Conservation (phyloP, 108 stramenopile species). For the Thalassiosira profunda region DNA sequence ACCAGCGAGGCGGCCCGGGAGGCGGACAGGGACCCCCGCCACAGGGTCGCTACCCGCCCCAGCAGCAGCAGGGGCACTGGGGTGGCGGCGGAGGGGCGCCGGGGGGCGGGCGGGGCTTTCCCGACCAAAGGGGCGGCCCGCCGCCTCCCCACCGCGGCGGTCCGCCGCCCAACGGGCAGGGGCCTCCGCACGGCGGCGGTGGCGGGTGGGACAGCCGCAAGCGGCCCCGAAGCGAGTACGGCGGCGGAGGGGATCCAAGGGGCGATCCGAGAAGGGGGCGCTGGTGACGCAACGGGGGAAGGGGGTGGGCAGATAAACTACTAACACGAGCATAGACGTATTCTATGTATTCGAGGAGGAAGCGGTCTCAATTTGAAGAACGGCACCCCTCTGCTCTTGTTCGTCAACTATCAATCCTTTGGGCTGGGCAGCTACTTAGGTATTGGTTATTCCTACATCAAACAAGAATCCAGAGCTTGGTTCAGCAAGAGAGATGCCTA, state of each 20-base stretch:
- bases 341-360: too few relatives aligned
- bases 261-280: conserved; percentile 22
- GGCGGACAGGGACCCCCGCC: conserved; percentile 2
- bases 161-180: too few relatives aligned
- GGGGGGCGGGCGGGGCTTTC: too few relatives aligned
- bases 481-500: too few relatives aligned
- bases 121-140: neutral
- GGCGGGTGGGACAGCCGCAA: conserved; percentile 36
- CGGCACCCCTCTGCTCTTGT: too few relatives aligned
- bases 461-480: too few relatives aligned
- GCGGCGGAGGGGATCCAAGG: conserved; percentile 35
- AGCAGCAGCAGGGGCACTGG: conserved; percentile 16
- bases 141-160: conserved; percentile 32
- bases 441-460: too few relatives aligned
- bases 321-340: too few relatives aligned
- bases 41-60: neutral
- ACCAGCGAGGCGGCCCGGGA: conserved; percentile 1
- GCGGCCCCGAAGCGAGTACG: conserved; percentile 49
- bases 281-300: conserved; percentile 16
- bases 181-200: conserved; percentile 10
- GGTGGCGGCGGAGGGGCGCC: neutral
- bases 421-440: too few relatives aligned
- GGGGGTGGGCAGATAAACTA: too few relatives aligned
- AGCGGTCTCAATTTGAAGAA: too few relatives aligned
- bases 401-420: too few relatives aligned